Evolutionary conservation across 2,329 filamentous ascomycete genomes (phyloP).

Genomic region (Xylaria sp.): DNA sequence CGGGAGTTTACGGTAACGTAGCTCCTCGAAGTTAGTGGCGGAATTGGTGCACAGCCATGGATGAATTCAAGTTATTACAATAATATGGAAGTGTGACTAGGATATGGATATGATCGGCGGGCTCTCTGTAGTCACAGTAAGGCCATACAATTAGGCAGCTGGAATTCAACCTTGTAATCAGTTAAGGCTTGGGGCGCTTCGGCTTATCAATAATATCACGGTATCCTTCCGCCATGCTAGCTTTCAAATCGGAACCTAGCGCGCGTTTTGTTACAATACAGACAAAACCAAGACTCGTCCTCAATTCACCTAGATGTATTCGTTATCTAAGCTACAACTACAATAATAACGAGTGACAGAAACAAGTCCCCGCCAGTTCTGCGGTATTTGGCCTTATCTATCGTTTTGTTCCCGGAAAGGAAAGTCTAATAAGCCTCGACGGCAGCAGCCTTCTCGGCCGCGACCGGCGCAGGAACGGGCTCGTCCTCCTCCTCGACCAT

Average conservation of each 20-base stretch:
- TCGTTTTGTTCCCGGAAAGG: neutral
- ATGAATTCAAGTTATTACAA: too few species aligned
- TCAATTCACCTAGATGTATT: conserved; percentile 18
- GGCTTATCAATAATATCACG: neutral
- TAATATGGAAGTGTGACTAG: neutral
- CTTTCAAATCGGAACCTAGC: neutral
- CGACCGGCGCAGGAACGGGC: neutral
- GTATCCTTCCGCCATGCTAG: neutral
- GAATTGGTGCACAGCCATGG: too few species aligned
- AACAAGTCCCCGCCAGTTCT: conserved; percentile 2
- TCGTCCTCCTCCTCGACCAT: conserved; percentile 56
- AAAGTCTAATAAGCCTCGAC: conserved; percentile 43
- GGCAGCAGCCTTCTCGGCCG: conserved; percentile 33
- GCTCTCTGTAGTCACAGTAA: neutral
- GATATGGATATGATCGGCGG: neutral
- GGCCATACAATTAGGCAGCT: neutral
- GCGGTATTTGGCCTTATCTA: conserved; percentile 6
- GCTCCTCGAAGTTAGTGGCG: too few species aligned
- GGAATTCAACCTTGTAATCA: neutral
- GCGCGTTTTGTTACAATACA: neutral
- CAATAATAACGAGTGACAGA: conserved; percentile 29
- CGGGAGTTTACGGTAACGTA: too few species aligned
- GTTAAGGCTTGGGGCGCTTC: neutral
- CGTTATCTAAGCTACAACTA: conserved; percentile 18
- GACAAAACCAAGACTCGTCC: neutral